Evolutionary conservation across 2,329 filamentous ascomycete species (phyloP).

Genomic region (Claviceps maximensis): DNA sequence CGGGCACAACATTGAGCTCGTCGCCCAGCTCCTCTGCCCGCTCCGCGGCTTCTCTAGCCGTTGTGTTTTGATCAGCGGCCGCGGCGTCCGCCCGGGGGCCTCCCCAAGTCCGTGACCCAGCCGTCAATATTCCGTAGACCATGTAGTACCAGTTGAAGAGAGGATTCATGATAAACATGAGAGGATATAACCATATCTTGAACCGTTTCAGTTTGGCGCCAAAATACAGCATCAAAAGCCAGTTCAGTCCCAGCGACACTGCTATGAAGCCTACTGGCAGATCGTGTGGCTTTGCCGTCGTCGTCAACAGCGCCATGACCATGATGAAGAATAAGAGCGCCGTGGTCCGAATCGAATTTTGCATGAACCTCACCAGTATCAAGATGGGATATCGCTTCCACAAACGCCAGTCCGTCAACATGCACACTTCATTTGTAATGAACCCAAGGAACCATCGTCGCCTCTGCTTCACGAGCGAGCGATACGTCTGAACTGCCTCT

Average conservation of each 20-base stretch:
- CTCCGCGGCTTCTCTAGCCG: conserved; percentile 72
- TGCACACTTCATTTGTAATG: conserved; percentile 95
- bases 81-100: conserved; percentile 84
- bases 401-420: conserved; percentile 86
- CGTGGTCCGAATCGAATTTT: conserved; percentile 92
- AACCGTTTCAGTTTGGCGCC: conserved; percentile 73
- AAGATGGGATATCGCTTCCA: conserved; percentile 87
- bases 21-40: conserved; percentile 67
- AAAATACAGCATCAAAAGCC: conserved; percentile 93
- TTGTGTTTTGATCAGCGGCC: conserved; percentile 60
- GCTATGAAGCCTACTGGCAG: conserved; percentile 88
- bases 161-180: conserved; percentile 92
- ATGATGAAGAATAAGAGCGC: conserved; percentile 90
- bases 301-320: conserved; percentile 73
- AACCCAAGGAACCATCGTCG: conserved; percentile 94
- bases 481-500: conserved; percentile 82
- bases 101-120: conserved; percentile 89
- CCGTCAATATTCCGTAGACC: conserved; percentile 92
- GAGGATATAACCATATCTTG: conserved; percentile 87
- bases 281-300: conserved; percentile 62
- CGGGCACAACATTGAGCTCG: conserved; percentile 78
- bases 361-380: conserved; percentile 77
- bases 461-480: conserved; percentile 80
- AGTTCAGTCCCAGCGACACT: conserved; percentile 85
- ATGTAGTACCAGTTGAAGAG: conserved; percentile 99